These are phyloP conservation scores for Solanum bulbocastanum DNA, from an alignment of 257 asterid species.

Conservation along the genomic window DNA sequence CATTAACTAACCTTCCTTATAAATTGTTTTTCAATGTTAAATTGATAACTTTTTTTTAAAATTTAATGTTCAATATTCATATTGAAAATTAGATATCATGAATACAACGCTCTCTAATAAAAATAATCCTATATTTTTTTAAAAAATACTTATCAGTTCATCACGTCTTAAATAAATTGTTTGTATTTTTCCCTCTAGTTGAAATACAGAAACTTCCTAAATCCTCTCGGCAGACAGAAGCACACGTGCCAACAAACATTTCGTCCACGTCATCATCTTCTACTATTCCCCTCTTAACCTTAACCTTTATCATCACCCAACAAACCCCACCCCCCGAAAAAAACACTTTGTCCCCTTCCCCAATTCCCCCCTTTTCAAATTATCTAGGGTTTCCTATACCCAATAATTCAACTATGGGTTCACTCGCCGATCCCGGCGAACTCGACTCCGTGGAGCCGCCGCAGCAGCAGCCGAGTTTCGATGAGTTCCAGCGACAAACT, in stretches of 20 bases:
- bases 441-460: slow-evolving; percentile 29
- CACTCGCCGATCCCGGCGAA: slow-evolving; percentile 96
- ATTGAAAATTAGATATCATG: too few relatives aligned
- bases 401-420: slow-evolving; percentile 43
- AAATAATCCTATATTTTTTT: too few relatives aligned
- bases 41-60: too few relatives aligned
- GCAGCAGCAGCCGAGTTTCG: slow-evolving; percentile 78
- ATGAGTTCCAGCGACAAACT: slow-evolving; percentile 93
- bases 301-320: slow-evolving; percentile 33
- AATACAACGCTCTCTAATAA: too few relatives aligned
- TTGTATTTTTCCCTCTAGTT: neutral
- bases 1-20: neutral
- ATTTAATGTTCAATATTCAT: too few relatives aligned
- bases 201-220: neutral
- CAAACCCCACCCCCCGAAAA: neutral
- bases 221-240: slow-evolving; percentile 15
- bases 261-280: slow-evolving; percentile 39
- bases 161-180: neutral
- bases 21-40: neutral
- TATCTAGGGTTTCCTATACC: slow-evolving; percentile 43
- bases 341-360: slow-evolving; percentile 5
- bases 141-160: too few relatives aligned
- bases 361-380: slow-evolving; percentile 2
- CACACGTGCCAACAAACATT: slow-evolving; percentile 26
- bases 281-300: slow-evolving; percentile 8